Base-by-base conservation (phyloP, 805 yeast genomes). In the Candida nanaspora region DNA sequence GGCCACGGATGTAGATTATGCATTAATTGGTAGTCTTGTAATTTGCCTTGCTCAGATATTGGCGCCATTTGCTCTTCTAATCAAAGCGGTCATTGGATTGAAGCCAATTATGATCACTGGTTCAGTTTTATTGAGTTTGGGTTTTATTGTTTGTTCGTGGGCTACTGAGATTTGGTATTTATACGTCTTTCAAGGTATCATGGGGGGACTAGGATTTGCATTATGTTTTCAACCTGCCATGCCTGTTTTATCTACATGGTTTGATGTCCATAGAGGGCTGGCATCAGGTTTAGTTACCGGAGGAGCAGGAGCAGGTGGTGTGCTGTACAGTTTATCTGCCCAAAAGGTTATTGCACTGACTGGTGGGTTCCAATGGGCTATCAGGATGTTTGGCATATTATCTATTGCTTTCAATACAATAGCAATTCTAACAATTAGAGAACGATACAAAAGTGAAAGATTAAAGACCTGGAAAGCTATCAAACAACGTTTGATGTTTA, bases 11-110 rank as follows among this genome's bases (percentile, higher is more conserved):
- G 57, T 69, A 41, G 82, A 78, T 45, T 81, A 72, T 52, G 80
- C 84, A 2, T 57, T 73, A 39, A 69, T 80, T 39, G 82, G 84
- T 0, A 84, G 86, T 9, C 42, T 80, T 10, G 72, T 78, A 3
- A 34, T 56, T 15, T 46, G 48, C 22, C 37, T 55, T 1, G 57
- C 58, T 10, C 57, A 52, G 39, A 28, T 44, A 11, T 28, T 49
- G n/a, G 52, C 61, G 9, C 57, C 61, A 2, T 21, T 50, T 5
- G 46, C 48, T 4, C 50, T 50, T 22, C 35, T 54, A n/a, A 14
- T 50, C 8, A 44, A 51, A 23, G 51, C 50, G 6, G 38, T 50
- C 6, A 14, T 53, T 11, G 62, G 62, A 1, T 35, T 47, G 39
- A 48, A 39, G 21, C 20, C 37, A 3, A 41, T 52, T 9, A 49